phyloP scores from a whole-genome alignment of 441 rosid species.

The Populus tomentosa region DNA sequence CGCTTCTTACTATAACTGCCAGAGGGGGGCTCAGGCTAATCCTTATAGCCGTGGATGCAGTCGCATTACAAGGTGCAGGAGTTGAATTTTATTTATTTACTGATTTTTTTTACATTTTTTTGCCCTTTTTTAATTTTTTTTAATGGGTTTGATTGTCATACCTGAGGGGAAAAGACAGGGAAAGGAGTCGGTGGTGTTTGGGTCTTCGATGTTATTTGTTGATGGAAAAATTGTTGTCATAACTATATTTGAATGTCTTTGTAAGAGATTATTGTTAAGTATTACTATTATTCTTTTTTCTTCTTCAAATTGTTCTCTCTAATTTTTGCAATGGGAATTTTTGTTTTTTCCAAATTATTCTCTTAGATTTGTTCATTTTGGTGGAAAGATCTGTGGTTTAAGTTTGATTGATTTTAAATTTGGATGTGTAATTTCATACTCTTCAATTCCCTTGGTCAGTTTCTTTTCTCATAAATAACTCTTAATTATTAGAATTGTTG shows the following conservation, averaged over 20 bases:
- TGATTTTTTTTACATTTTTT: background rate
- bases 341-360: too few species aligned
- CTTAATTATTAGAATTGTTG: background rate
- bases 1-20: slow-evolving; percentile 93
- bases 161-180: background rate
- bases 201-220: slow-evolving; percentile 6
- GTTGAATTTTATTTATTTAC: slow-evolving; percentile 27
- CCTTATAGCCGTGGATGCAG: slow-evolving; percentile 93
- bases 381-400: background rate
- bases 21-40: slow-evolving; percentile 70
- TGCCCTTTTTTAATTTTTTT: background rate
- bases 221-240: slow-evolving; percentile 19
- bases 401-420: background rate
- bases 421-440: background rate
- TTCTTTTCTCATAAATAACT: too few species aligned
- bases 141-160: slow-evolving; percentile 2
- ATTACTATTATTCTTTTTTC: background rate
- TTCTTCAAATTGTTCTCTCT: background rate
- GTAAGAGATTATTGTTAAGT: slow-evolving; percentile 23
- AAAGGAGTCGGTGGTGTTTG: background rate
- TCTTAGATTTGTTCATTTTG: background rate
- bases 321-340: background rate
- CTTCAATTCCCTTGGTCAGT: background rate
- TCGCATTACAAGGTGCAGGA: slow-evolving; percentile 79
- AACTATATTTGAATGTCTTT: slow-evolving; percentile 16